phyloP scores from a whole-genome alignment of 495 filamentous ascomycete species.

The Extremus antarcticus region DNA sequence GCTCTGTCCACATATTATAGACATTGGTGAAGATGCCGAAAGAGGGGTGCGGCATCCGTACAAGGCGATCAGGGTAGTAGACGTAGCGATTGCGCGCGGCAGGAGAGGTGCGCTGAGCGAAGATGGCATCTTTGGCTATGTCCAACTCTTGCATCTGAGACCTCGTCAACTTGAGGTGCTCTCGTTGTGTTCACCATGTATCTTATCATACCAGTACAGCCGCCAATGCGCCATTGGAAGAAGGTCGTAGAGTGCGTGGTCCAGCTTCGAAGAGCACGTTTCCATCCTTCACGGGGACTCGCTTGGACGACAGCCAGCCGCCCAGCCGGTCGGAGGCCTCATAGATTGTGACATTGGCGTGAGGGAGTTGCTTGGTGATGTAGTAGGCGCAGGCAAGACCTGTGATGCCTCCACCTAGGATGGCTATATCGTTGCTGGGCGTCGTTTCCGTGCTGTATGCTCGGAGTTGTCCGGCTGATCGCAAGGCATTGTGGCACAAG shows the following conservation, averaged over 20 bases:
- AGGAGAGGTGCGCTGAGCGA: conserved; percentile 38
- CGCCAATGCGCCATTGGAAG: conserved; percentile 37
- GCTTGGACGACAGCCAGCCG: conserved; percentile 71
- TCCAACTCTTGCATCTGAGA: conserved; percentile 53
- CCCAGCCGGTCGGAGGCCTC: conserved; percentile 60
- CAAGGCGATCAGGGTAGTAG: conserved; percentile 86
- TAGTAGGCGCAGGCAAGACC: conserved; percentile 75
- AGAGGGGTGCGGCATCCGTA: conserved; percentile 48
- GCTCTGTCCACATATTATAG: conserved; percentile 41
- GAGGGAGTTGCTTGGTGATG: conserved; percentile 48
- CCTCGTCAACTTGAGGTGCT: background rate
- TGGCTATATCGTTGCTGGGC: conserved; percentile 43
- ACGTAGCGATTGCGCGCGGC: conserved; percentile 62
- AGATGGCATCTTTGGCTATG: conserved; percentile 52
- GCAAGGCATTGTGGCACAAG: background rate
- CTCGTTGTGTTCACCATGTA: background rate
- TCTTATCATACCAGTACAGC: conserved; percentile 45
- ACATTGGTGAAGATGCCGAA: conserved; percentile 23
- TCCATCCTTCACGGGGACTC: conserved; percentile 46
- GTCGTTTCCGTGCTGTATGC: conserved; percentile 7
- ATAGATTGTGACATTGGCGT: conserved; percentile 61
- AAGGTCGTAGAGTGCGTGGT: conserved; percentile 61
- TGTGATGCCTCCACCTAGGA: conserved; percentile 83
- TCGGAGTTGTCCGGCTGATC: background rate
- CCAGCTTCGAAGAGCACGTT: conserved; percentile 73